Conservation (phyloP, 805 yeast genomes). For the Groenewaldozyma tartarivorans region DNA sequence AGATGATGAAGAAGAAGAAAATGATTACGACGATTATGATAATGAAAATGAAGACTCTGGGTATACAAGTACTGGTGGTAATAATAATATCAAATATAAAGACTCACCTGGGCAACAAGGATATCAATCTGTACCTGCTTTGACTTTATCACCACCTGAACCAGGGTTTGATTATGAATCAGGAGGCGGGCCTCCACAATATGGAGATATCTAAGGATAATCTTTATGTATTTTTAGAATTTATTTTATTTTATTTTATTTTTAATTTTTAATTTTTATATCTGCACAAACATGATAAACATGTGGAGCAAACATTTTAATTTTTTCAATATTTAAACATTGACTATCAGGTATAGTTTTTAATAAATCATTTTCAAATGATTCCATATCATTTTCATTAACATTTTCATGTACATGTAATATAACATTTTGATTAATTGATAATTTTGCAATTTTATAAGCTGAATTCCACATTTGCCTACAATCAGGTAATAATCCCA, state of each 20-base stretch:
- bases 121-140: background rate
- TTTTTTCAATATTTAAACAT: conserved; percentile 43
- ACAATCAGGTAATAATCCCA: conserved; percentile 74
- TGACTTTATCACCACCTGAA: background rate
- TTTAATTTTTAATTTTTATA: conserved; percentile 11
- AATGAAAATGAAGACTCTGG: too few species aligned
- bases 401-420: conserved; percentile 74
- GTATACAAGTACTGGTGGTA: too few species aligned
- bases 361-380: conserved; percentile 22
- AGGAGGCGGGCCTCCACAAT: too few species aligned
- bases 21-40: too few species aligned
- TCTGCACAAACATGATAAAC: conserved; percentile 69
- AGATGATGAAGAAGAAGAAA: background rate
- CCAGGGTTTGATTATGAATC: background rate
- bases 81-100: too few species aligned
- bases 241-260: too few species aligned
- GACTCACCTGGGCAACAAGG: too few species aligned
- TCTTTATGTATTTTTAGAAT: too few species aligned
- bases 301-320: conserved; percentile 83
- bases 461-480: conserved; percentile 51
- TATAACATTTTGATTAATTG: conserved; percentile 7
- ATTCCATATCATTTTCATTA: conserved; percentile 32
- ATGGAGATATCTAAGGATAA: too few species aligned
- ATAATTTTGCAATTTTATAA: conserved; percentile 12
- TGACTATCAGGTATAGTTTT: conserved; percentile 7